Evolutionary conservation across 2,329 filamentous ascomycete species (phyloP).

Genomic region (Colletotrichum magnum): DNA sequence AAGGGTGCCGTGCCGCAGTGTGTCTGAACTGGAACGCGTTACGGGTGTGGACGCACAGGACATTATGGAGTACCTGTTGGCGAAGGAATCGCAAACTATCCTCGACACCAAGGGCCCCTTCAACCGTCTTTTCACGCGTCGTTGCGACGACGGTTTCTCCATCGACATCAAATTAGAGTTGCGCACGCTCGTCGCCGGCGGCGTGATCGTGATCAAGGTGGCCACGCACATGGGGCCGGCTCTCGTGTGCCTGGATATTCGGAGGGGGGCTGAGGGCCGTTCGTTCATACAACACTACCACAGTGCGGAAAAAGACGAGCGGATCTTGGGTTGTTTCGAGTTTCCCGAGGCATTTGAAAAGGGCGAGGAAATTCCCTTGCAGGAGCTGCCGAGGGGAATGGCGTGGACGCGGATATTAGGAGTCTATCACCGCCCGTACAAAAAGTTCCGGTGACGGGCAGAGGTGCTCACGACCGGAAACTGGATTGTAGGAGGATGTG

Average conservation of each 20-base stretch:
- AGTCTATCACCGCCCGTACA: background rate
- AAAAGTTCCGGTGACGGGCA: constrained; percentile 47
- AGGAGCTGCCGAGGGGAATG: background rate
- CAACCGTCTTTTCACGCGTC: background rate
- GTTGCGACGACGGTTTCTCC: background rate
- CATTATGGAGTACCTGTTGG: constrained; percentile 45
- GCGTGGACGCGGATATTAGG: constrained; percentile 44
- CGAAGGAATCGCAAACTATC: background rate
- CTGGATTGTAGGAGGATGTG: no score
- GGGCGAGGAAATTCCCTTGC: background rate
- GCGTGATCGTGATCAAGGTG: background rate
- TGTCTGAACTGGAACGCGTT: constrained; percentile 44
- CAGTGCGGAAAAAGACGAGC: background rate
- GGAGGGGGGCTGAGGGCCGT: background rate
- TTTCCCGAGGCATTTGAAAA: background rate
- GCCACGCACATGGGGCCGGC: background rate
- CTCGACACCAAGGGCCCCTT: background rate
- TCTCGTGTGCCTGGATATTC: background rate
- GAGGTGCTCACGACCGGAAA: background rate
- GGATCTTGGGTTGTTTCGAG: background rate
- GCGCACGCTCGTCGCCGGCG: background rate
- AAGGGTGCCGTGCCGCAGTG: constrained; percentile 44
- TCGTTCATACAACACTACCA: background rate
- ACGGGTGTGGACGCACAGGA: constrained; percentile 45
- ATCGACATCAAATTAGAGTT: background rate